Base-by-base conservation (phyloP, 1,139 yeast genomes). In the Pichia kudriavzevii region DNA sequence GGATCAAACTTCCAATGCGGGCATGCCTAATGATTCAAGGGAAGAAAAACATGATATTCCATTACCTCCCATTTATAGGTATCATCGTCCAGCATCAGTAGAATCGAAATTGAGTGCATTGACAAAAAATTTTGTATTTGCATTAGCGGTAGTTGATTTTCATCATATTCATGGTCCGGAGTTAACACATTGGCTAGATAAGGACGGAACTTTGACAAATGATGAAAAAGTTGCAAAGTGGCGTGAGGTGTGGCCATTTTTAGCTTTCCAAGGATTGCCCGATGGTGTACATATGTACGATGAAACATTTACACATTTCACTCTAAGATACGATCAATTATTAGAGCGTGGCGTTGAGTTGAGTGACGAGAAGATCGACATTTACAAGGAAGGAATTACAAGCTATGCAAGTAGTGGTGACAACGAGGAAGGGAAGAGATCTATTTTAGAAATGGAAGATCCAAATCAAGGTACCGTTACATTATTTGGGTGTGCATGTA, bases 131-230 rank as follows among this genome's bases (percentile, higher is more conserved):
- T 50, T 50, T 32, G 71, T 87, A 5, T 79, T 84, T 57, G 96
- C 95, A 5, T 75, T 88, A 12, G 80, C 95, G 46, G 72, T 91
- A 14, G 95, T 88, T 15, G 95, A 93, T 47, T 91, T 91, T 64
- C 95, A 91, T 55, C 98, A 91, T 52, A 71, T 81, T 17, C 62
- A 95, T 39, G 98, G 98, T 1, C 98, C 98, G 0, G 97, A 91
- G 54, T 77, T 91, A 14, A 96, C 88, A 57, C 85, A 84, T 63
- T 84, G 95, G 87, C 68, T 76, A 32, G 87, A 94, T 14, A 73
- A 79, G 39, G 74, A 76, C 35, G 66, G 66, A 1, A 61, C 47
- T 2, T 47, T 52, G 0, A 55, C 49, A 10, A 28, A 36, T 16
- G 32, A 28, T 8, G 32, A 15, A 7, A 13, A 25, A 4, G 21